A percentile compares a stretch with the other conserved stretches of the same genome.
Evolutionary conservation across 306 rosid species (phyloP).

Genomic region (Glycine tomentella): DNA sequence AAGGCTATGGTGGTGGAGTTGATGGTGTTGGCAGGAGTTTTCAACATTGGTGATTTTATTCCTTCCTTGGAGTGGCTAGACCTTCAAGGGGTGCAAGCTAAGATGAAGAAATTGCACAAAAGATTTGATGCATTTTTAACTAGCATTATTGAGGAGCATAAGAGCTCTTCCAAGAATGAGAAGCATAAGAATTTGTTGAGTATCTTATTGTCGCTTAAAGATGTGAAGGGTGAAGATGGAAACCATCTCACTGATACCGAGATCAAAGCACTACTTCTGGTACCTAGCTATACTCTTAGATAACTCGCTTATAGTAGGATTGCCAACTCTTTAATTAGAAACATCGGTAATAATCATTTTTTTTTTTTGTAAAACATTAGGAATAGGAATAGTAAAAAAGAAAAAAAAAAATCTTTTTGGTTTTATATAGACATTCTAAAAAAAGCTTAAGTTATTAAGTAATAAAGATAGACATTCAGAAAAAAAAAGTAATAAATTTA

Average conservation of each 20-base stretch:
- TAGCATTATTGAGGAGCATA: constrained; percentile 61
- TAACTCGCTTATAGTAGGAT: too few relatives aligned
- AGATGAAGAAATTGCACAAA: constrained; percentile 84
- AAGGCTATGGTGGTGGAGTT: constrained; percentile 76
- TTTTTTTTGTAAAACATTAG: too few relatives aligned
- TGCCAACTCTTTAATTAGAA: too few relatives aligned
- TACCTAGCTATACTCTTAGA: constrained; percentile 23
- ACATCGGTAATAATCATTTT: too few relatives aligned
- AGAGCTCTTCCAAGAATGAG: constrained; percentile 22
- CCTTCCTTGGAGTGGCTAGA: constrained; percentile 77
- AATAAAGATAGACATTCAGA: too few relatives aligned
- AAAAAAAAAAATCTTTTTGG: too few relatives aligned
- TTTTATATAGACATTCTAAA: too few relatives aligned
- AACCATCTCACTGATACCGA: constrained; percentile 64
- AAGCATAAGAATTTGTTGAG: constrained; percentile 67
- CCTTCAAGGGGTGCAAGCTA: constrained; percentile 69
- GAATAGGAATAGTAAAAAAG: too few relatives aligned
- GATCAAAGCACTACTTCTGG: constrained; percentile 86
- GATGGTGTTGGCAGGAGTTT: constrained; percentile 78
- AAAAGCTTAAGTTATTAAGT: too few relatives aligned
- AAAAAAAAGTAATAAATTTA: too few relatives aligned
- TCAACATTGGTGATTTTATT: constrained; percentile 79
- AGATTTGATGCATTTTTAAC: constrained; percentile 74
- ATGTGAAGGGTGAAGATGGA: constrained; percentile 49
- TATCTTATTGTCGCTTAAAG: constrained; percentile 62